Evolutionary conservation across 306 rosid genomes (phyloP).

Genomic region (Vigna unguiculata): DNA sequence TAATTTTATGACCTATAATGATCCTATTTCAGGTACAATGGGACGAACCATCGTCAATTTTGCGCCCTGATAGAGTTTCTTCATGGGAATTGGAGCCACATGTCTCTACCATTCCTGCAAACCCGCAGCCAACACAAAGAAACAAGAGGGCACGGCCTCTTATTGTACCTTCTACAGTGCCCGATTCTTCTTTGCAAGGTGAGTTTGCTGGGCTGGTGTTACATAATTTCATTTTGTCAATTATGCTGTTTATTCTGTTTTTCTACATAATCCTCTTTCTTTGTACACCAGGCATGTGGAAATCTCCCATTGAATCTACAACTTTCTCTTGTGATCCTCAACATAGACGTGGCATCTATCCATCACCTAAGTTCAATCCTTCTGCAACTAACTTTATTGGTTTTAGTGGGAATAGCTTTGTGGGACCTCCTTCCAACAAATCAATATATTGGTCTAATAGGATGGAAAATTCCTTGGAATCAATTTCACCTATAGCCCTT

Average conservation of each 20-base stretch:
- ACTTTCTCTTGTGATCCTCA: constrained; percentile 61
- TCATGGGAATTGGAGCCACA: constrained; percentile 89
- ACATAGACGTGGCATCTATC: constrained; percentile 60
- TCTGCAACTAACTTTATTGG: constrained; percentile 59
- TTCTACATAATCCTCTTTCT: constrained; percentile 21
- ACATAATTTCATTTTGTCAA: background rate
- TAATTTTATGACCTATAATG: background rate
- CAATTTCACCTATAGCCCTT: constrained; percentile 54
- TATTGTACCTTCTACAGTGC: constrained; percentile 58
- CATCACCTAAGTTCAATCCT: constrained; percentile 62
- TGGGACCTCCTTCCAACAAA: constrained; percentile 59
- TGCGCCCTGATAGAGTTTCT: constrained; percentile 80
- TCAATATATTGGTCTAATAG: constrained; percentile 61
- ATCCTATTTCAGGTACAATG: constrained; percentile 70
- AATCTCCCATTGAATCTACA: constrained; percentile 59
- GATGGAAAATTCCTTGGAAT: constrained; percentile 54
- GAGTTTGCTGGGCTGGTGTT: constrained; percentile 28
- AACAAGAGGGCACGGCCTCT: constrained; percentile 74
- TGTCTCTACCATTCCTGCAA: constrained; percentile 58
- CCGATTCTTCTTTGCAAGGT: constrained; percentile 65
- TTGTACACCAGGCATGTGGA: constrained; percentile 63
- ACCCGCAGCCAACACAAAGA: constrained; percentile 62
- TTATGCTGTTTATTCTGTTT: constrained; percentile 9
- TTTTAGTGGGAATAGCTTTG: constrained; percentile 64
- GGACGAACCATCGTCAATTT: constrained; percentile 78